A percentile compares a stretch with the other conserved stretches of the same genome.
These are phyloP conservation scores for Boletus smithii DNA, from an alignment of 1,284 basidiomycete species.

Conservation along the genomic window DNA sequence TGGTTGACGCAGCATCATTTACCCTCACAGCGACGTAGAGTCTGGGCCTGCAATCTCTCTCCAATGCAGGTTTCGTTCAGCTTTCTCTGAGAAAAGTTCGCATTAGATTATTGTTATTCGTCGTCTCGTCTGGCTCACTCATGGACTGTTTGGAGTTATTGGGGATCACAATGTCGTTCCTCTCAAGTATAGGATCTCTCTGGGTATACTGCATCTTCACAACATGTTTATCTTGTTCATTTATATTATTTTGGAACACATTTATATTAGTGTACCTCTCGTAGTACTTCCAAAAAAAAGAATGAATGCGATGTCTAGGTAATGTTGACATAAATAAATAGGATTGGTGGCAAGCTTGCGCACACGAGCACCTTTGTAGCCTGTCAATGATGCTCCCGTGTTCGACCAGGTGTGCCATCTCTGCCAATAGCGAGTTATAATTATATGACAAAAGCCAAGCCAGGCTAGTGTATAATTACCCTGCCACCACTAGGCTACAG, in stretches of 20 bases:
- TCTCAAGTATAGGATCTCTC: slow-evolving; percentile 35
- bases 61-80: slow-evolving; percentile 11
- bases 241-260: slow-evolving; percentile 38
- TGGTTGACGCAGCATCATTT: neutral
- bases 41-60: neutral
- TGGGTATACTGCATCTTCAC: slow-evolving; percentile 35
- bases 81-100: slow-evolving; percentile 22
- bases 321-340: slow-evolving; percentile 7
- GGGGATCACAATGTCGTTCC: slow-evolving; percentile 24
- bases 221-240: slow-evolving; percentile 39
- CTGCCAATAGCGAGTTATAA: too few relatives aligned
- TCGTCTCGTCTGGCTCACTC: slow-evolving; percentile 23
- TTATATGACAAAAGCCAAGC: too few relatives aligned
- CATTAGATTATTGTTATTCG: slow-evolving; percentile 34
- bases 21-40: neutral
- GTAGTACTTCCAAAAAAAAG: slow-evolving; percentile 17
- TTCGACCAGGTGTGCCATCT: too few relatives aligned
- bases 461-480: too few relatives aligned
- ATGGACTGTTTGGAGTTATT: slow-evolving; percentile 36
- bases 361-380: neutral
- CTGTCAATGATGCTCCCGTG: too few relatives aligned
- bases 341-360: neutral
- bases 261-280: slow-evolving; percentile 31
- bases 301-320: slow-evolving; percentile 11
- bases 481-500: too few relatives aligned